A percentile compares a stretch with the other conserved stretches of the same genome.
Evolutionary conservation across 345 rosid species (phyloP).

Genomic region (Populus pruinosa): DNA sequence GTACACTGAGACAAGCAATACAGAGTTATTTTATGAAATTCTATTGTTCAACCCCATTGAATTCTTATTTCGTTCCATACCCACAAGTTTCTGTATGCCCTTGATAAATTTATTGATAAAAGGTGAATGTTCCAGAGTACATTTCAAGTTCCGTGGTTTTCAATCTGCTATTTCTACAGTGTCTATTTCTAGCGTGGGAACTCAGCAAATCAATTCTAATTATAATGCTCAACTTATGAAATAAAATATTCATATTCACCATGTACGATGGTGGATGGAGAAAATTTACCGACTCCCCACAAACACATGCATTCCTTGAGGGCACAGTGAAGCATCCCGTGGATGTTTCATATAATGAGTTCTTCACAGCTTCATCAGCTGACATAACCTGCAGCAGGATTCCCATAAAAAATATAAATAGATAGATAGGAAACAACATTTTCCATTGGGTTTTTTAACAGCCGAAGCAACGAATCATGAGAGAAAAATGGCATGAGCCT

Average conservation of each 20-base stretch:
- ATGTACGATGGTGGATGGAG: background rate
- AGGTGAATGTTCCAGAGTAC: background rate
- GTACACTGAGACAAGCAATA: background rate
- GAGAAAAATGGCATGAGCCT: background rate
- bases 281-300: constrained; percentile 49
- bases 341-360: constrained; percentile 53
- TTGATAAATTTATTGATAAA: background rate
- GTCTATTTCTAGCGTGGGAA: background rate
- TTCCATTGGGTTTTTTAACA: background rate
- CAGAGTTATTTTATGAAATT: background rate
- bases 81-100: background rate
- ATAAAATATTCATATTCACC: background rate
- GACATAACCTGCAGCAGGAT: constrained; percentile 47
- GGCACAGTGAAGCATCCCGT: constrained; percentile 62
- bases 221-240: background rate
- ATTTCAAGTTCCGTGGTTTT: background rate
- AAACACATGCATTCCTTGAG: constrained; percentile 62
- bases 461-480: background rate
- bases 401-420: background rate
- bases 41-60: background rate
- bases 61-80: background rate
- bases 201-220: background rate
- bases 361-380: constrained; percentile 54
- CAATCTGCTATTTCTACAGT: background rate
- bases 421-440: background rate